Percentiles rank a stretch among this genome's conserved stretches.
phyloP scores from a whole-genome alignment of 148 eudicot genomes.

The Chenopodium quinoa region DNA sequence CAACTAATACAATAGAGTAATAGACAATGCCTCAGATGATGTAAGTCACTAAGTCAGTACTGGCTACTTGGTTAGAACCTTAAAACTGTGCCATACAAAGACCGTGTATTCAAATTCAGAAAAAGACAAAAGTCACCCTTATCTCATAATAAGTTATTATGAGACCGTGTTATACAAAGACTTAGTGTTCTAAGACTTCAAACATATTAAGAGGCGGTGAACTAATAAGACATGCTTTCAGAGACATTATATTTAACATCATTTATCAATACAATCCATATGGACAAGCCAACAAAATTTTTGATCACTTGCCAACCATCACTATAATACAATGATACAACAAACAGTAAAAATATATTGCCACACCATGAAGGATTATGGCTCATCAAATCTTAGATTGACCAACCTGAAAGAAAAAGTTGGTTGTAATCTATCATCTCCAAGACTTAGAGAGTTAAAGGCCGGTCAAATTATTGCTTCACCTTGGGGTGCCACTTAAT shows the following conservation, averaged over 20 bases:
- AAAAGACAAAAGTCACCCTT: not conserved
- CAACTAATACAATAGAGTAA: not conserved
- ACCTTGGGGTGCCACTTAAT: constrained; percentile 60
- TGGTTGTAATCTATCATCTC: not conserved
- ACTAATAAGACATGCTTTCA: not conserved
- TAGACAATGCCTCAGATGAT: not conserved
- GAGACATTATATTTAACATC: not conserved
- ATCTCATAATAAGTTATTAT: not conserved
- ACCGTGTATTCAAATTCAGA: not conserved
- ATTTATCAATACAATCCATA: not conserved
- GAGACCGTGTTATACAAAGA: not conserved
- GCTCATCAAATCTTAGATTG: not conserved
- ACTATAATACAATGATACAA: constrained; percentile 3
- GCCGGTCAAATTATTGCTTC: constrained; percentile 17
- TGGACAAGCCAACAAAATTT: not conserved
- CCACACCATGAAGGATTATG: not conserved
- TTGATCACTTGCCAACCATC: not conserved
- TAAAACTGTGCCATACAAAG: no score
- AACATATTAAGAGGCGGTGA: not conserved
- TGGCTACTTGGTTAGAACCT: no score
- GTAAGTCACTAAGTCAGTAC: no score
- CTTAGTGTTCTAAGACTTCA: not conserved
- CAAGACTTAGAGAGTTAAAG: not conserved
- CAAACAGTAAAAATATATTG: not conserved
- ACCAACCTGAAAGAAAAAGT: constrained; percentile 10